A percentile compares a stretch with the other conserved stretches of the same genome.
Conservation (phyloP, 805 yeast species). For the Saturnispora gosingensis region DNA sequence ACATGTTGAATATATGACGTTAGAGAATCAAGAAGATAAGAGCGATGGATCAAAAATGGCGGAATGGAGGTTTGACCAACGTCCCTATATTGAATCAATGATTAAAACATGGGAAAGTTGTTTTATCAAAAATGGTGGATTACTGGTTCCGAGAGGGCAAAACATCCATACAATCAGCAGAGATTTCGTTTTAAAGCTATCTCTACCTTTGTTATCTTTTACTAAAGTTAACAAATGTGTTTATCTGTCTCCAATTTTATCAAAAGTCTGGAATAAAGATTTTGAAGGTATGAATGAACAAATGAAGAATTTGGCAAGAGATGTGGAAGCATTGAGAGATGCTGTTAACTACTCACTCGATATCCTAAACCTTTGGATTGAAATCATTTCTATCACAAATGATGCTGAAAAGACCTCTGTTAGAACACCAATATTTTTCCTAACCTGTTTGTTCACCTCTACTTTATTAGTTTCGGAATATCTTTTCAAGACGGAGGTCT, state of each 20-base stretch:
- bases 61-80: slow-evolving; percentile 55
- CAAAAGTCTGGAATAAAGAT: slow-evolving; percentile 53
- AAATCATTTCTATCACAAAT: slow-evolving; percentile 53
- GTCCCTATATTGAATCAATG: slow-evolving; percentile 49
- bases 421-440: slow-evolving; percentile 67
- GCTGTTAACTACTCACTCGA: slow-evolving; percentile 49
- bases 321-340: slow-evolving; percentile 58
- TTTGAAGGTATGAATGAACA: slow-evolving; percentile 57
- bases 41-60: slow-evolving; percentile 38
- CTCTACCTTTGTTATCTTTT: slow-evolving; percentile 56
- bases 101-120: slow-evolving; percentile 60
- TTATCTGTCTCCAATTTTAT: slow-evolving; percentile 51
- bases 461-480: slow-evolving; percentile 56
- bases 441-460: slow-evolving; percentile 60
- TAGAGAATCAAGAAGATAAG: slow-evolving; percentile 24
- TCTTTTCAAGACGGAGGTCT: slow-evolving; percentile 45
- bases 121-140: slow-evolving; percentile 56
- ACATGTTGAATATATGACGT: slow-evolving; percentile 37
- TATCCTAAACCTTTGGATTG: slow-evolving; percentile 62
- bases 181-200: slow-evolving; percentile 50
- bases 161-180: slow-evolving; percentile 40
- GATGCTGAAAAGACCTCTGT: slow-evolving; percentile 61
- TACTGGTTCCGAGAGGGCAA: slow-evolving; percentile 42
- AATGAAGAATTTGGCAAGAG: slow-evolving; percentile 37
- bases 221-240: slow-evolving; percentile 60